A percentile compares a stretch with the other conserved stretches of the same genome.
Evolutionary conservation across 2,329 filamentous ascomycete genomes (phyloP).

Genomic region (Pseudopyrenochaeta lycopersici): DNA sequence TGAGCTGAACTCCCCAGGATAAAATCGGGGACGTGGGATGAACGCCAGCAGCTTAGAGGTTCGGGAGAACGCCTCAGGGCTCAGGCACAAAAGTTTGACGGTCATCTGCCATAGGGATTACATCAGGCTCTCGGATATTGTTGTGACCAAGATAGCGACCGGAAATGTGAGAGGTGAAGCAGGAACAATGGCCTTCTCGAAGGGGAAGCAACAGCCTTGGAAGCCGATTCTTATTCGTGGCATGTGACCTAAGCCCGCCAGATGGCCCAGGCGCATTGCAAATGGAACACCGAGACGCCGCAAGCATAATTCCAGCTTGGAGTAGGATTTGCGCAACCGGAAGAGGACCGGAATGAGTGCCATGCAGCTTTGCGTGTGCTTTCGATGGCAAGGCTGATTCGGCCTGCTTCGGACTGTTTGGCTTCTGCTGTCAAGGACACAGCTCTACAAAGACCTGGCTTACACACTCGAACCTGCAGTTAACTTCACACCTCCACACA

Average conservation of each 20-base stretch:
- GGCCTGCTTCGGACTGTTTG: not conserved
- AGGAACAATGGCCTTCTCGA: slow-evolving; percentile 24
- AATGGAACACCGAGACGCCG: slow-evolving; percentile 30
- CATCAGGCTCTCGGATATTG: slow-evolving; percentile 26
- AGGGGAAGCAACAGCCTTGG: not conserved
- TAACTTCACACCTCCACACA: not conserved
- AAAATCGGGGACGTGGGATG: slow-evolving; percentile 32
- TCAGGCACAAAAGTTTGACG: slow-evolving; percentile 34
- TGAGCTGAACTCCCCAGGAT: slow-evolving; percentile 27
- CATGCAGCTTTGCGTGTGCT: not conserved
- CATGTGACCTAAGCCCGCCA: slow-evolving; percentile 25
- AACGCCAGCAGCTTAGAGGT: slow-evolving; percentile 25
- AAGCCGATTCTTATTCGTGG: slow-evolving; percentile 34
- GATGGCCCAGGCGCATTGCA: slow-evolving; percentile 20
- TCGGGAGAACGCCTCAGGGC: slow-evolving; percentile 18
- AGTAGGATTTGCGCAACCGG: not conserved
- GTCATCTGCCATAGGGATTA: slow-evolving; percentile 42
- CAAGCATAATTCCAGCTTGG: not conserved
- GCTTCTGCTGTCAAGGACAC: not conserved
- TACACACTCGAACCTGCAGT: not conserved
- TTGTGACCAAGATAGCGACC: slow-evolving; percentile 28
- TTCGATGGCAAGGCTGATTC: not conserved
- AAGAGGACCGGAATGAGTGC: not conserved
- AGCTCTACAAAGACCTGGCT: not conserved
- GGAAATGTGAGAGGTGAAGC: slow-evolving; percentile 25